Base-by-base conservation (phyloP, 805 yeast species). In the Metschnikowia borealis region DNA sequence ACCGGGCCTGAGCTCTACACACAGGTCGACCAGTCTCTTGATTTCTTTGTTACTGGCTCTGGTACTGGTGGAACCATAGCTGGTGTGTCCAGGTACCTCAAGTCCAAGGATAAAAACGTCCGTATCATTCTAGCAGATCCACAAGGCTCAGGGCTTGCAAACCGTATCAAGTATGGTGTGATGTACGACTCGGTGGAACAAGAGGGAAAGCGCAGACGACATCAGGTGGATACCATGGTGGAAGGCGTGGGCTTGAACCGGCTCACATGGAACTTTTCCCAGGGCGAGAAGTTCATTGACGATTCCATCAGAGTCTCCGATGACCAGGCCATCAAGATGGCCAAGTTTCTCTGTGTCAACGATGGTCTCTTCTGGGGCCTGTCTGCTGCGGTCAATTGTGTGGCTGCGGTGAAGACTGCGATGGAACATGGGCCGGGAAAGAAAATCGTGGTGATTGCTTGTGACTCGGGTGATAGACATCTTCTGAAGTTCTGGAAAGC, bases 221-320 rank as follows among this genome's bases (percentile, higher is more conserved):
- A 94, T 66, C 99, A 92, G 68, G 98, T 92, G 1, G 99, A 92
- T 66, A 94, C 98, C 0, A 62, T 91, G 1, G 84, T 92, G 3
- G 99, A 92, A 67, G 99, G 99, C 0, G 86, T 92, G 29, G 99
- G 99, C 0, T 69, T 92, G 51, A 94, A 89, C 59, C 74, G 99
- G 55, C 71, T 94, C 23, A 92, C 99, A 0, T 78, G 80, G 61
- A 92, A 92, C 65, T 88, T 92, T 65, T 68, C 75, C 42, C 79
- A 77, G 45, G 98, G 89, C 1, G 89, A 87, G 58, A 62, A 66
- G 1, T 77, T 66, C 51, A 83, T 92, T 13, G 96, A 89, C 62
- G 91, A 84, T 54, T 84, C 97, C 0, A 74, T 88, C 17, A 73
- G 90, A 51, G 96, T 92, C 1, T 67, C 81, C 2, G 99, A 92